Percentiles rank a stretch among this genome's conserved stretches.
phyloP scores from a whole-genome alignment of 306 rosid species.

The Lagenaria siceraria region DNA sequence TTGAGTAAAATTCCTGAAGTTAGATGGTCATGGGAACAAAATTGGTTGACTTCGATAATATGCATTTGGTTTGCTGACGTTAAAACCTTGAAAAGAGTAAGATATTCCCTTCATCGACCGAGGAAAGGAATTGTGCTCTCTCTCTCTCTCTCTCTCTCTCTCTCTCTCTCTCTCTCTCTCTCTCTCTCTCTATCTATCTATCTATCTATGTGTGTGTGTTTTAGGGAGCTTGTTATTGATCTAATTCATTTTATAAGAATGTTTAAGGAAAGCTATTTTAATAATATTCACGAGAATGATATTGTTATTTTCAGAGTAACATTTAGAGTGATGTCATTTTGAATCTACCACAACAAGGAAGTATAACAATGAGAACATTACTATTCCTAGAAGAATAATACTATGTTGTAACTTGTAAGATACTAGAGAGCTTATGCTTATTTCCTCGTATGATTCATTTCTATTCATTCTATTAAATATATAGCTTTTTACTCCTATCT shows the following conservation, averaged over 20 bases:
- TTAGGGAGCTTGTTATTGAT: neutral
- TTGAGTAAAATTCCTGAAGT: neutral
- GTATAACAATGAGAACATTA: neutral
- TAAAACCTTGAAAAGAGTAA: neutral
- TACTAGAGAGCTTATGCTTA: neutral
- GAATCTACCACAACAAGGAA: neutral
- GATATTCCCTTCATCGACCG: neutral
- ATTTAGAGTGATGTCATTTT: neutral
- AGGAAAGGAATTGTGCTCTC: neutral
- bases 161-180: too few relatives aligned
- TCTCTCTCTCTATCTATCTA: too few relatives aligned
- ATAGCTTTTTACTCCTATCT: neutral
- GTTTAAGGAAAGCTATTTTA: neutral
- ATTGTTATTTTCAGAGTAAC: neutral
- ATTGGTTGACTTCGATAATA: neutral
- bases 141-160: neutral
- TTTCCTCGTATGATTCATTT: neutral
- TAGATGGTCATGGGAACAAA: neutral
- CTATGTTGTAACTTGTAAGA: neutral
- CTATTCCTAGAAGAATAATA: neutral
- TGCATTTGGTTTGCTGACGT: neutral
- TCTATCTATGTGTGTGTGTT: neutral
- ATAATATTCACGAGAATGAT: neutral
- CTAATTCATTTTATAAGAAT: neutral
- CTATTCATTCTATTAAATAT: neutral